These are phyloP conservation scores for Boletus insuetus DNA, from an alignment of 768 basidiomycete genomes.

Conservation along the genomic window DNA sequence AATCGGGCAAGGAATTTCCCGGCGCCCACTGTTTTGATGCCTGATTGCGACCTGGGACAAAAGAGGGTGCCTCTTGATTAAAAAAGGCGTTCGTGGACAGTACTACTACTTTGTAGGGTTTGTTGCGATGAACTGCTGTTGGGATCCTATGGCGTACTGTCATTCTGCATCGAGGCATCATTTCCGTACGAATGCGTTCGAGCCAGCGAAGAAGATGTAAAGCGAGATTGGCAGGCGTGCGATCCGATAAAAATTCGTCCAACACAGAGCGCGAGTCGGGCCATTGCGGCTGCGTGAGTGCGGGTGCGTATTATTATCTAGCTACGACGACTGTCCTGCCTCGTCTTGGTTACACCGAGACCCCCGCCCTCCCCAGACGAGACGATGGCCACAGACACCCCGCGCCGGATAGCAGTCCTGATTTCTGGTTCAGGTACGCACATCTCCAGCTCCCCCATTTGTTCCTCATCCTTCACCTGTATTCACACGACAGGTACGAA, in stretches of 20 bases:
- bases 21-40: background rate
- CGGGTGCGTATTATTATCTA: background rate
- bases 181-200: background rate
- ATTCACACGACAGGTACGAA: constrained; percentile 68
- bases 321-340: constrained; percentile 7
- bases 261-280: background rate
- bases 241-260: background rate
- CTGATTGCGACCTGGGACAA: background rate
- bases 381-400: background rate
- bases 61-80: background rate
- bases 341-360: background rate
- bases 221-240: background rate
- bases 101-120: background rate
- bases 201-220: too few relatives aligned
- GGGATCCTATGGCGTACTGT: background rate
- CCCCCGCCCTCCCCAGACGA: background rate
- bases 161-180: background rate
- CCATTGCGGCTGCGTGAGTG: background rate
- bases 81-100: too few relatives aligned
- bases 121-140: background rate
- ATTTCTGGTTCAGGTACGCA: constrained; percentile 62
- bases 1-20: background rate
- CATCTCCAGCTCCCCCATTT: background rate
- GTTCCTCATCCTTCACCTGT: too few relatives aligned
- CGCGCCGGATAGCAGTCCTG: constrained; percentile 34